phyloP scores from a whole-genome alignment of 139 green algal species.

The Tetraselmis striata region DNA sequence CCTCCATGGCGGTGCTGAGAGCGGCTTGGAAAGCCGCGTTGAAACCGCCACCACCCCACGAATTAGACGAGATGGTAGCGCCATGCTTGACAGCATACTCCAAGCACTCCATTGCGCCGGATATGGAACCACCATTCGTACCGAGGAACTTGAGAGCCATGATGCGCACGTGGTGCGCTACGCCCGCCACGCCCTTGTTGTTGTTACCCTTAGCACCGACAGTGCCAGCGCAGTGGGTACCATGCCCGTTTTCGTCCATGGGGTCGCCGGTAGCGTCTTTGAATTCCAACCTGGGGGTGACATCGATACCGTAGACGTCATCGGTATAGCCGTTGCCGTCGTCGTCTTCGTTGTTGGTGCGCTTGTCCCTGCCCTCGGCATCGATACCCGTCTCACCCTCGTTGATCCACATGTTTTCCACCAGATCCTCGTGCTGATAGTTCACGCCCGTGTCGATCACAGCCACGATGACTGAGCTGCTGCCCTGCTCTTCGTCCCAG shows the following conservation, averaged over 20 bases:
- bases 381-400: constrained; percentile 5
- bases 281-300: too few species aligned
- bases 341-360: not conserved
- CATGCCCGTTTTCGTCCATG: not conserved
- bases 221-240: not conserved
- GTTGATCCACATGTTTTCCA: constrained; percentile 13
- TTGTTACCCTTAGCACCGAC: not conserved
- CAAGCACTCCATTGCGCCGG: not conserved
- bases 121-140: not conserved
- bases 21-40: not conserved
- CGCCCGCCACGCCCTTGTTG: not conserved
- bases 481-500: not conserved
- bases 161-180: not conserved
- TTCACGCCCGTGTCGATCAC: constrained; percentile 4
- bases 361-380: too few species aligned
- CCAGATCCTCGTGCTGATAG: constrained; percentile 2
- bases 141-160: not conserved
- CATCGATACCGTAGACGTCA: constrained; percentile 5
- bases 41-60: not conserved
- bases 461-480: not conserved
- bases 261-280: not conserved
- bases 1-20: not conserved
- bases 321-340: not conserved
- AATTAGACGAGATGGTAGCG: not conserved
- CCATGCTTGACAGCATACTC: not conserved